Percentiles rank a stretch among this genome's conserved stretches.
Evolutionary conservation across 306 rosid genomes (phyloP).

Genomic region (Purshia tridentata): DNA sequence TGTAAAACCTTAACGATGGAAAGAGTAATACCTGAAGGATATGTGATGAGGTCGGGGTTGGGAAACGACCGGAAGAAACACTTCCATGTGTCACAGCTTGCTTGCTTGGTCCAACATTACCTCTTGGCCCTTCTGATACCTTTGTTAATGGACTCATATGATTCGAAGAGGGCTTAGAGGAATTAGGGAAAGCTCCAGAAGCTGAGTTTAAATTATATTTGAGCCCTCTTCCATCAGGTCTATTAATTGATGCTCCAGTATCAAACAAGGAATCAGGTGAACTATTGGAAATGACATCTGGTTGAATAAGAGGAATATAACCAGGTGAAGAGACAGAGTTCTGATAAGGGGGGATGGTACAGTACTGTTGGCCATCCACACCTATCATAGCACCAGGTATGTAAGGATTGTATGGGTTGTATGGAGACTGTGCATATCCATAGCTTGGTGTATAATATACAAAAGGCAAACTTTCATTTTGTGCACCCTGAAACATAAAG

Average conservation of each 20-base stretch:
- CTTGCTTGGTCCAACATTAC: constrained; percentile 56
- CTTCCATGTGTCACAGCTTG: constrained; percentile 46
- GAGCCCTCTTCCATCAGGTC: constrained; percentile 63
- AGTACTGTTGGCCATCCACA: constrained; percentile 73
- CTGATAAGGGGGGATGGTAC: constrained; percentile 62
- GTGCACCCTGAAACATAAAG: constrained; percentile 62
- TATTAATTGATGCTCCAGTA: constrained; percentile 50
- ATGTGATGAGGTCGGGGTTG: constrained; percentile 47
- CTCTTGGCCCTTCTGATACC: constrained; percentile 65
- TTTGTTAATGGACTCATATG: constrained; percentile 57
- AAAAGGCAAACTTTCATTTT: constrained; percentile 74
- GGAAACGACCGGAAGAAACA: constrained; percentile 57
- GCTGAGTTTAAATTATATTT: constrained; percentile 57
- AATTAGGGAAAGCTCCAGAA: constrained; percentile 58
- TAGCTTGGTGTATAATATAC: constrained; percentile 82
- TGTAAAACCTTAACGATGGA: neutral
- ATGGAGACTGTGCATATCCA: constrained; percentile 96
- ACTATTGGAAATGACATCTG: constrained; percentile 52
- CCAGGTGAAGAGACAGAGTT: constrained; percentile 59
- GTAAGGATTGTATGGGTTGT: constrained; percentile 96
- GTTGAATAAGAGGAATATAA: constrained; percentile 70
- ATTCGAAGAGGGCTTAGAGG: constrained; percentile 48
- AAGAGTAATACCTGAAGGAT: constrained; percentile 54
- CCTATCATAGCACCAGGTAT: constrained; percentile 93
- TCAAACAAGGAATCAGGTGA: constrained; percentile 54